These are phyloP conservation scores for Fagopyrum esculentum DNA, from an alignment of 148 eudicot genomes.

Conservation along the genomic window DNA sequence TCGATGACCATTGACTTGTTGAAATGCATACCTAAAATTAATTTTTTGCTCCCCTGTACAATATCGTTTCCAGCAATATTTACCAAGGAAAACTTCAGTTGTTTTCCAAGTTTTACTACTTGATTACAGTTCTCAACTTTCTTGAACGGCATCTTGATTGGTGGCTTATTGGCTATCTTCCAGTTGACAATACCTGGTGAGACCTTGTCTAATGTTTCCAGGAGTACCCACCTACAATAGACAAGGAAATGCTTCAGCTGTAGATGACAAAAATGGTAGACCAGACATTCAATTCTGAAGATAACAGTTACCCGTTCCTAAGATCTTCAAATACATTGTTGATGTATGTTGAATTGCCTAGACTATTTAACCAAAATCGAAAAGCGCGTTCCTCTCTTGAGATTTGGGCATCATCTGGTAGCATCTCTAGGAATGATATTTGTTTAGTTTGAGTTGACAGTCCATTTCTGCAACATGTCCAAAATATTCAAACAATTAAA, in stretches of 20 bases:
- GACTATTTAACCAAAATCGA: constrained; percentile 94
- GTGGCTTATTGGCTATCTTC: constrained; percentile 91
- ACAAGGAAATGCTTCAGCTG: constrained; percentile 5
- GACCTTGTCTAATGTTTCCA: constrained; percentile 85
- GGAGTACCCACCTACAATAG: constrained; percentile 80
- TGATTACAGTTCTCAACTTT: constrained; percentile 99
- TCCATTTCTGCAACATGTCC: constrained; percentile 65
- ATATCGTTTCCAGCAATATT: constrained; percentile 98
- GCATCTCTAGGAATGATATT: constrained; percentile 79
- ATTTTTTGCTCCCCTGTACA: constrained; percentile 95
- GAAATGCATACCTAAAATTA: constrained; percentile 65
- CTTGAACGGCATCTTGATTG: constrained; percentile 95
- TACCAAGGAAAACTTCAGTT: constrained; percentile 92
- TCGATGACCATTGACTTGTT: neutral
- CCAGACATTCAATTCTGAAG: neutral
- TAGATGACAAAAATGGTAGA: neutral
- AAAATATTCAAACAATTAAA: neutral
- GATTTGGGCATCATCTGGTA: constrained; percentile 70
- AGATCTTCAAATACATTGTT: constrained; percentile 96
- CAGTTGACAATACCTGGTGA: constrained; percentile 96
- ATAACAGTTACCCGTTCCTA: constrained; percentile 77
- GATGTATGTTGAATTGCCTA: constrained; percentile 72
- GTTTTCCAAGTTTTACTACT: constrained; percentile 93
- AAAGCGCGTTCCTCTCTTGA: constrained; percentile 91
- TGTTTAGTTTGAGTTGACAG: constrained; percentile 78